These are phyloP conservation scores for Aspergillus sp. DNA, from an alignment of 2,329 filamentous ascomycete genomes.

Conservation along the genomic window DNA sequence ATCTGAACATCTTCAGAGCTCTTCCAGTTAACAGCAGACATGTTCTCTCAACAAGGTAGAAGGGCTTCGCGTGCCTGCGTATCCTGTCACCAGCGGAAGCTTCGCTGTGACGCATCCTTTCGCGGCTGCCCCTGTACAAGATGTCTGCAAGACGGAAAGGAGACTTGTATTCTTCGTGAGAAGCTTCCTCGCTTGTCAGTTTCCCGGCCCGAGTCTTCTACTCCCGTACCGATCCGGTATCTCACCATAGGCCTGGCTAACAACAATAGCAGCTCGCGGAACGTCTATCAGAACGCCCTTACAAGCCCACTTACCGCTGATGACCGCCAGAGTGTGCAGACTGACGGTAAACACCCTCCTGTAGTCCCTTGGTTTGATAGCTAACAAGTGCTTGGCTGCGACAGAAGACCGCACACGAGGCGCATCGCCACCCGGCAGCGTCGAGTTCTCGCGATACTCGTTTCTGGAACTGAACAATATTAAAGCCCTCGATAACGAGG, in stretches of 20 bases:
- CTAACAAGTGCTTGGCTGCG: background rate
- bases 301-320: background rate
- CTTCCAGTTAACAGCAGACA: background rate
- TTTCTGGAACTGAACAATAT: constrained; percentile 6
- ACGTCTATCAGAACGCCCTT: background rate
- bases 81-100: background rate
- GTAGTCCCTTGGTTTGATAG: background rate
- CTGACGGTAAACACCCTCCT: background rate
- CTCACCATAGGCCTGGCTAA: background rate
- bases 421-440: background rate
- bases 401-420: background rate
- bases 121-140: background rate
- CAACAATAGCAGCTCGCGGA: background rate
- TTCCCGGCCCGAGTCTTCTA: background rate
- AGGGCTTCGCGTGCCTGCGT: background rate
- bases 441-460: constrained; percentile 1
- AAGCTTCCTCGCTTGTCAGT: constrained; percentile 6
- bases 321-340: background rate
- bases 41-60: background rate
- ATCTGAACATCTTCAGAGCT: background rate
- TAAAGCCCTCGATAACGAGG: background rate
- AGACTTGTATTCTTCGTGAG: constrained; percentile 1
- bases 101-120: background rate
- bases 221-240: background rate
- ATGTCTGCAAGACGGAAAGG: background rate